phyloP scores from a whole-genome alignment of 306 rosid genomes.

The Ammopiptanthus mongolicus region DNA sequence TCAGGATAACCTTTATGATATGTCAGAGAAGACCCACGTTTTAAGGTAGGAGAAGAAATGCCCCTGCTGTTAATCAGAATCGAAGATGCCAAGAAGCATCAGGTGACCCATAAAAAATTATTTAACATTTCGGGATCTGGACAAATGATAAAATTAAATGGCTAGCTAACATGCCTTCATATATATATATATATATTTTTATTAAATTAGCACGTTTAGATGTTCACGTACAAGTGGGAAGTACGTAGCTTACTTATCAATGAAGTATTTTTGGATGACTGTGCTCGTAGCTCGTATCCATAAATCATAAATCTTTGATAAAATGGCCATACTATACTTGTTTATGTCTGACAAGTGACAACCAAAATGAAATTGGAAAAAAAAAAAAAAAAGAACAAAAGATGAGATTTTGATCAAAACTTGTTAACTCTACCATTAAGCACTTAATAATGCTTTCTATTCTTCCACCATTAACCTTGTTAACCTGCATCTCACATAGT shows the following conservation, averaged over 20 bases:
- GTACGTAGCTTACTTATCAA: conserved; percentile 26
- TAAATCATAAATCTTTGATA: not conserved
- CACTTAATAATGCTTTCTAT: not conserved
- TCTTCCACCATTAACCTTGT: not conserved
- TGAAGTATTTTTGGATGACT: conserved; percentile 13
- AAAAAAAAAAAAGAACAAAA: not conserved
- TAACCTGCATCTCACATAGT: not conserved
- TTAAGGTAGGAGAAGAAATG: not conserved
- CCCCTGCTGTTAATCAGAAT: not conserved
- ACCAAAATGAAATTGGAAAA: not conserved
- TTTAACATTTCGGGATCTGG: not conserved
- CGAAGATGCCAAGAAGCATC: not conserved
- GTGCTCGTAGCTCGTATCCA: not conserved
- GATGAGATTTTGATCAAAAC: not conserved
- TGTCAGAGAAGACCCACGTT: not conserved
- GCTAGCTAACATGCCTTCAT: not conserved
- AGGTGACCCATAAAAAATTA: not conserved
- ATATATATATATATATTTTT: not conserved
- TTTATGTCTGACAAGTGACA: not conserved
- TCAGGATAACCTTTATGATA: not conserved
- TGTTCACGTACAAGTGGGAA: conserved; percentile 25
- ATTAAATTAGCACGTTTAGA: not conserved
- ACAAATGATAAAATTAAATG: not conserved
- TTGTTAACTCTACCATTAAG: not conserved
- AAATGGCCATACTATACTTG: not conserved